Base-by-base conservation (phyloP, 2,329 filamentous ascomycete species). In the Pseudogymnoascus sp. region DNA sequence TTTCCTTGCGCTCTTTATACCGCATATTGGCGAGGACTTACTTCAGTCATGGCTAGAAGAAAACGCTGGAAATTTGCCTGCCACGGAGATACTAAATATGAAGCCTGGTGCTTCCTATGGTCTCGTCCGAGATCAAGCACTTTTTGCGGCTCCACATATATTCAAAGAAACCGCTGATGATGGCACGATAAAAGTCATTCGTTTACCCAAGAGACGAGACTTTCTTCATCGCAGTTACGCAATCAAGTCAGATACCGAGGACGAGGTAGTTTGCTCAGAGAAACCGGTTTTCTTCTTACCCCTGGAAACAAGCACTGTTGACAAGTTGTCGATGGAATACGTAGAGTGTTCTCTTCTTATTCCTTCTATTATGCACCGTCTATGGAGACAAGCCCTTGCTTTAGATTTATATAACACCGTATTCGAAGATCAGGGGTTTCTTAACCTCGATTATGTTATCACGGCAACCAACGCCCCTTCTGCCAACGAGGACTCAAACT, bases 401-500 rank as follows among this genome's bases (percentile, higher is more conserved):
- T 76, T 83, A 4, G 76, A 82, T 53, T 76, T 96, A 3, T 80
- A 82, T 19, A 74, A 75, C 2, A 85, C 80, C 0, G 68, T 86
- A 2, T 74, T 93, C 1, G 70, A 73, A 12, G 72, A 77, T 1
- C 74, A 91, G 0, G 70, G 72, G 0, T 82, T 93, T 37, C 73
- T 73, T 0, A 74, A 89, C 66, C 66, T 84, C 2, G 74, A 77
- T 0, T 76, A 89, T 35, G 71, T 96, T 0, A 72, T 86, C 1
- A 86, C 84, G 8, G 91, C 93, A 1, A 87, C 96, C 60, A 89
- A 83, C 60, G 79, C 90, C 0, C 84, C 87, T 0, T 79, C 79
- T 1, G 85, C 90, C 0, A 71, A 74, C 2, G 85, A 87, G 59
- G 73, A 77, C 1, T 81, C 80, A 0, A 83, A 96, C 67, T 97